Percentiles rank a stretch among this genome's conserved stretches.
phyloP scores from a whole-genome alignment of 805 yeast species.

The Scheffersomyces amazonensis region DNA sequence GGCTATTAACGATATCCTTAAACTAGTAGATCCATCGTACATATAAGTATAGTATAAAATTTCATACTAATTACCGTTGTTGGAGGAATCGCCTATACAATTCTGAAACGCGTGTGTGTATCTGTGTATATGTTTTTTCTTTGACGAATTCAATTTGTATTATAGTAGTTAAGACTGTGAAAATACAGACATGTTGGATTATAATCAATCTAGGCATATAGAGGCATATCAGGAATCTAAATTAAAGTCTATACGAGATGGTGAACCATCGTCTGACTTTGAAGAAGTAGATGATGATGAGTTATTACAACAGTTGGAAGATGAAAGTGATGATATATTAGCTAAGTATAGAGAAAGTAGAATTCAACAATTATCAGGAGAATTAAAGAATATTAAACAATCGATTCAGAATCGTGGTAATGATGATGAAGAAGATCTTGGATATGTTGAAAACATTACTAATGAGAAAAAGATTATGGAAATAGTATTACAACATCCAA shows the following conservation, averaged over 20 bases:
- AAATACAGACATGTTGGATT: too few species aligned
- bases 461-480: slow-evolving; percentile 60
- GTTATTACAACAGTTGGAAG: slow-evolving; percentile 49
- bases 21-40: not conserved
- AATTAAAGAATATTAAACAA: slow-evolving; percentile 35
- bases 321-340: slow-evolving; percentile 40
- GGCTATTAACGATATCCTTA: not conserved
- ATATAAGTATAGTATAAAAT: too few species aligned
- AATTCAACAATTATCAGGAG: slow-evolving; percentile 51
- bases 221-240: slow-evolving; percentile 46
- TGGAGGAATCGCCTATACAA: too few species aligned
- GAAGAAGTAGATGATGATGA: slow-evolving; percentile 32
- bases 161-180: too few species aligned
- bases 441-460: slow-evolving; percentile 36
- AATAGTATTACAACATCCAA: slow-evolving; percentile 39
- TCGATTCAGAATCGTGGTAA: slow-evolving; percentile 34
- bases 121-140: too few species aligned
- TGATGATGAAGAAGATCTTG: slow-evolving; percentile 17
- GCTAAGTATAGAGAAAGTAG: slow-evolving; percentile 60
- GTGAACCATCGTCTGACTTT: slow-evolving; percentile 35
- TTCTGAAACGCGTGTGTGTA: too few species aligned
- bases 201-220: slow-evolving; percentile 27
- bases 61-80: too few species aligned
- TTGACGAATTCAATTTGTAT: too few species aligned
- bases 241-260: slow-evolving; percentile 13